A percentile compares a stretch with the other conserved stretches of the same genome.
Evolutionary conservation across 1,139 yeast species (phyloP).

Genomic region (Zhuliangozyma parablackwelliae): DNA sequence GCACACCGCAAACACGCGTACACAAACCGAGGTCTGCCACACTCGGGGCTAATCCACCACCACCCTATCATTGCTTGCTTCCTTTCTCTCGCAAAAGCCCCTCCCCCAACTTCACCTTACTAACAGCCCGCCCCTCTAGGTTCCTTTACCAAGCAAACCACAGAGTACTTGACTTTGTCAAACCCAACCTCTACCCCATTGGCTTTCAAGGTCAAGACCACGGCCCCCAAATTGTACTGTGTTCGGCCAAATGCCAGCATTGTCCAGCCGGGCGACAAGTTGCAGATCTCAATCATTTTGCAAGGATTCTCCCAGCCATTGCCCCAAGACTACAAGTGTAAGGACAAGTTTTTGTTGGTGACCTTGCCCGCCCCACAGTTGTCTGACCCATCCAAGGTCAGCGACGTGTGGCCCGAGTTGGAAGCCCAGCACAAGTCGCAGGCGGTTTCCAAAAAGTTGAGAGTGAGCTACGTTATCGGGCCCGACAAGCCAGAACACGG

Average conservation of each 20-base stretch:
- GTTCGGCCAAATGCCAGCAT: conserved; percentile 93
- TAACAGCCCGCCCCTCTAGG: conserved; percentile 22
- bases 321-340: conserved; percentile 67
- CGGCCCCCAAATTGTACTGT: conserved; percentile 94
- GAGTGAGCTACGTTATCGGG: conserved; percentile 58
- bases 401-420: conserved; percentile 69
- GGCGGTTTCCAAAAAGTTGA: conserved; percentile 70
- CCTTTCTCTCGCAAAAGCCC: not conserved
- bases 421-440: conserved; percentile 59
- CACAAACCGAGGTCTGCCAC: conserved; percentile 12
- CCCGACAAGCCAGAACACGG: conserved; percentile 15
- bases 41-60: not conserved
- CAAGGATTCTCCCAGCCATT: conserved; percentile 82
- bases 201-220: conserved; percentile 96
- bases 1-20: not conserved
- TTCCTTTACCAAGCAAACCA: conserved; percentile 70
- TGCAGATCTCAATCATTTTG: conserved; percentile 76
- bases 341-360: conserved; percentile 88
- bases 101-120: conserved; percentile 3
- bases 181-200: conserved; percentile 60
- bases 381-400: conserved; percentile 52
- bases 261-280: conserved; percentile 67
- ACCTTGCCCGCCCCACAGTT: conserved; percentile 70
- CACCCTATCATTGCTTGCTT: not conserved
- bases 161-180: conserved; percentile 63